phyloP scores from a whole-genome alignment of 371 early-diverging fungal genomes.

The Lichtheimia ornata region DNA sequence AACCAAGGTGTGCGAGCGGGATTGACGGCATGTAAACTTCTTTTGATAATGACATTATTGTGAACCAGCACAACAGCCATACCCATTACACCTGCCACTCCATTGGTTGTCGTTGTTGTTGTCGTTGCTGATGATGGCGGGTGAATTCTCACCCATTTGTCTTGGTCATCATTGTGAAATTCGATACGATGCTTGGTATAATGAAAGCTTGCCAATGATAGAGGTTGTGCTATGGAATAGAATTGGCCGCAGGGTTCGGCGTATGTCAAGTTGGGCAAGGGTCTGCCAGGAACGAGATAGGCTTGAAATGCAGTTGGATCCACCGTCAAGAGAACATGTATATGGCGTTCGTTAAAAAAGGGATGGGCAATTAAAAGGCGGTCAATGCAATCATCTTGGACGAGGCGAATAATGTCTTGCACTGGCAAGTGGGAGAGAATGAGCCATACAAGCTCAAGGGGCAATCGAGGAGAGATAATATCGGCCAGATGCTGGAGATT shows the following conservation, averaged over 20 bases:
- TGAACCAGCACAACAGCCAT: conserved; percentile 11
- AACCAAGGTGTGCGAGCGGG: conserved; percentile 6
- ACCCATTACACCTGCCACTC: conserved; percentile 4
- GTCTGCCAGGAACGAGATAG: conserved; percentile 4
- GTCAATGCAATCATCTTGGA: conserved; percentile 8
- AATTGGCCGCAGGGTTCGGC: not conserved
- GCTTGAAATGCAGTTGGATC: conserved; percentile 11
- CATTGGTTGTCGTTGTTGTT: too few species aligned
- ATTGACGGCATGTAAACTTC: conserved; percentile 15
- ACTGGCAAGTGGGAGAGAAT: conserved; percentile 8
- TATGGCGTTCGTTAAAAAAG: conserved; percentile 9
- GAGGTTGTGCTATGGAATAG: not conserved
- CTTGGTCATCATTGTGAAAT: not conserved
- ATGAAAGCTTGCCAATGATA: not conserved
- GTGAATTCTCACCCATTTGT: not conserved
- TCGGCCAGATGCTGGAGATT: conserved; percentile 7
- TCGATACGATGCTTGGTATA: not conserved
- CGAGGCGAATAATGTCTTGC: conserved; percentile 9
- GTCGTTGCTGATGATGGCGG: too few species aligned
- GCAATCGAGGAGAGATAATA: conserved; percentile 10
- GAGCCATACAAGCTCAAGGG: conserved; percentile 8
- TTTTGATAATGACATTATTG: conserved; percentile 10
- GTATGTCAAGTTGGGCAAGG: not conserved
- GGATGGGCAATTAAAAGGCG: conserved; percentile 10
- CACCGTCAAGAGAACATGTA: conserved; percentile 6